These are phyloP conservation scores for Mycotypha africana DNA, from an alignment of 371 early-diverging fungal genomes.

Conservation along the genomic window DNA sequence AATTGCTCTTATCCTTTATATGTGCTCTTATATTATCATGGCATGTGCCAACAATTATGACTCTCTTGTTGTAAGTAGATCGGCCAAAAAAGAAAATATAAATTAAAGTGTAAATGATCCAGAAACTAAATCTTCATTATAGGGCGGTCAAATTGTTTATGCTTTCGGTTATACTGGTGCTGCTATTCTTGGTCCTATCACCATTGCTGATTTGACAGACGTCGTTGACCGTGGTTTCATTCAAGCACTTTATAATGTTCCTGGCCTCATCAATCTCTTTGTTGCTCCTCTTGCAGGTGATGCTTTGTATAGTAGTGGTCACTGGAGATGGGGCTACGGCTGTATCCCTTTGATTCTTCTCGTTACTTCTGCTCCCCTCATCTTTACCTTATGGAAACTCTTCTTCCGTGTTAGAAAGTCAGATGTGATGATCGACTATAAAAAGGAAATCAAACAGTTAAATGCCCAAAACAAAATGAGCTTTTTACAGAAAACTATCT, in stretches of 20 bases:
- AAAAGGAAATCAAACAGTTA: background rate
- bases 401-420: slow-evolving; percentile 8
- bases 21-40: slow-evolving; percentile 15
- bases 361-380: slow-evolving; percentile 13
- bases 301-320: background rate
- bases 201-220: slow-evolving; percentile 34
- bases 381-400: slow-evolving; percentile 12
- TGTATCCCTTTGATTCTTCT: slow-evolving; percentile 8
- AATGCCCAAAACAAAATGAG: background rate
- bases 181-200: slow-evolving; percentile 24
- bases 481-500: slow-evolving; percentile 6
- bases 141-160: slow-evolving; percentile 24
- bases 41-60: slow-evolving; percentile 16
- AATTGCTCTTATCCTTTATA: slow-evolving; percentile 13
- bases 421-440: slow-evolving; percentile 8
- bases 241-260: slow-evolving; percentile 28
- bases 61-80: slow-evolving; percentile 11
- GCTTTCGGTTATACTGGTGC: slow-evolving; percentile 33
- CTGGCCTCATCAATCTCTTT: slow-evolving; percentile 25
- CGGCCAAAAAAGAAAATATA: background rate
- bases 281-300: slow-evolving; percentile 20
- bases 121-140: too few relatives aligned
- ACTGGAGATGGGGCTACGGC: slow-evolving; percentile 29
- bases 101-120: background rate
- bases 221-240: slow-evolving; percentile 28